Conservation (phyloP, 2,329 filamentous ascomycete species). For the Coniochaeta pulveracea region DNA sequence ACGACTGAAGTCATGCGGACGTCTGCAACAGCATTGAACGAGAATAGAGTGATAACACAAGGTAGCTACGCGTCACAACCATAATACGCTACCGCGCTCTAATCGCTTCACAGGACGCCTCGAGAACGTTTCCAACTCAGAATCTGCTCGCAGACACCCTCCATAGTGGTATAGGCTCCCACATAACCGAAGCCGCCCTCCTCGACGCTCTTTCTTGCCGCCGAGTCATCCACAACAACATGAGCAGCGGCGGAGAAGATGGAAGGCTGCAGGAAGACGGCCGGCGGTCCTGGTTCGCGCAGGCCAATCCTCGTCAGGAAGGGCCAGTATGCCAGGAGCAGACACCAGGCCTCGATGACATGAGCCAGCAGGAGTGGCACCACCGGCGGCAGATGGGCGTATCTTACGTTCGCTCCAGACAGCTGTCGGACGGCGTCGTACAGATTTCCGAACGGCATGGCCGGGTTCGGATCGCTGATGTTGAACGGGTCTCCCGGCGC, state of each 20-base stretch:
- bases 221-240: constrained; percentile 23
- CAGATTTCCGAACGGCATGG: constrained; percentile 26
- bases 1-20: too few species aligned
- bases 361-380: constrained; percentile 25
- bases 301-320: constrained; percentile 11
- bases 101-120: too few species aligned
- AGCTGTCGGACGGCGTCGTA: constrained; percentile 21
- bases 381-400: constrained; percentile 21
- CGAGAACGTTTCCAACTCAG: constrained; percentile 31
- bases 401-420: constrained; percentile 18
- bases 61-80: too few species aligned
- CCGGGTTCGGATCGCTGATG: constrained; percentile 37
- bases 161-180: constrained; percentile 23
- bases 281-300: constrained; percentile 20
- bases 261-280: constrained; percentile 28
- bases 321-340: constrained; percentile 14
- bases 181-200: constrained; percentile 30
- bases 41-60: too few species aligned
- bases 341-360: constrained; percentile 23
- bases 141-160: constrained; percentile 28
- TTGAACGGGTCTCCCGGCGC: constrained; percentile 33
- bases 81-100: too few species aligned
- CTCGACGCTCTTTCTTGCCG: constrained; percentile 22
- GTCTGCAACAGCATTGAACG: too few species aligned
- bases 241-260: constrained; percentile 24